A percentile compares a stretch with the other conserved stretches of the same genome.
Evolutionary conservation across 2,329 filamentous ascomycete genomes (phyloP).

Genomic region (Myriosclerotinia scirpicola): DNA sequence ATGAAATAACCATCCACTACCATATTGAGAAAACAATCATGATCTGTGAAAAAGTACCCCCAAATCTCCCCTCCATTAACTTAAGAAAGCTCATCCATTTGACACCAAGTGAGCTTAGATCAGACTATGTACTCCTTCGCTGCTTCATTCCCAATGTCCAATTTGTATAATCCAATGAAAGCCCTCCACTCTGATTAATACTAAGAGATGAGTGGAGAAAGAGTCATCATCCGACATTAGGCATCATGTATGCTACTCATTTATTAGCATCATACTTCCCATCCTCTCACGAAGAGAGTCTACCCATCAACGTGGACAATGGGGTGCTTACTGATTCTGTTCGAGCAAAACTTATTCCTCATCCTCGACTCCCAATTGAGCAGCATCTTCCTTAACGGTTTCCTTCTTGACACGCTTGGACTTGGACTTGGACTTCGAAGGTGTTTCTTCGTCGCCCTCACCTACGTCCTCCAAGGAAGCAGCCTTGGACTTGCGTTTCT

Average conservation of each 20-base stretch:
- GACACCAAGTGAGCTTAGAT: background rate
- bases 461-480: background rate
- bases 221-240: background rate
- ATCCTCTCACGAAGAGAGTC: no score
- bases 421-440: constrained; percentile 19
- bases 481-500: constrained; percentile 13
- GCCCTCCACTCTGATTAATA: background rate
- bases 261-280: background rate
- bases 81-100: background rate
- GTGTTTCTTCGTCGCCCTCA: constrained; percentile 18
- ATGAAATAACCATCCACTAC: background rate
- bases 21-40: no score
- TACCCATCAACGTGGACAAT: background rate
- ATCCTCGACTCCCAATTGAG: background rate
- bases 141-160: background rate
- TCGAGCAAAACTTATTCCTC: background rate
- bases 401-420: constrained; percentile 15
- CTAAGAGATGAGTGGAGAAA: background rate
- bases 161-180: background rate
- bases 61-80: background rate
- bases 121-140: background rate
- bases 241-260: background rate
- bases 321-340: background rate
- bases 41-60: background rate
- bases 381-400: background rate